These are phyloP conservation scores for Parastagonospora avenae DNA, from an alignment of 2,329 filamentous ascomycete species.

Conservation along the genomic window DNA sequence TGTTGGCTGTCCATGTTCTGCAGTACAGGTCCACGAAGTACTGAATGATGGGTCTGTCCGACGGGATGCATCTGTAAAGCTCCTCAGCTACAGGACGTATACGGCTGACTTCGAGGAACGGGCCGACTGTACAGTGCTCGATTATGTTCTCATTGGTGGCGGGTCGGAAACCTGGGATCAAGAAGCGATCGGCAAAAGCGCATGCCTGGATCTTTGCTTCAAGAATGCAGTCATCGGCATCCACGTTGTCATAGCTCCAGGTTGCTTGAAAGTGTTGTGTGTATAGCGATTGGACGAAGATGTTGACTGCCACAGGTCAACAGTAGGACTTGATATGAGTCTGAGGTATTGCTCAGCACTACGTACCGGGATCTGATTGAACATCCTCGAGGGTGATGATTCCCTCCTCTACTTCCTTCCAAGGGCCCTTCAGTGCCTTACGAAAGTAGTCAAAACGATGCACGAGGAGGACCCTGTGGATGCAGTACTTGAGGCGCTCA, in stretches of 20 bases:
- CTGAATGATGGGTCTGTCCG: no score
- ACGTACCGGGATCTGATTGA: no score
- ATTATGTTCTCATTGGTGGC: no score
- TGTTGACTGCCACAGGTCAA: neutral
- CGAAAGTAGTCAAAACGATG: conserved; percentile 20
- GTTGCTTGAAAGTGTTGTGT: neutral
- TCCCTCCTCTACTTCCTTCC: conserved; percentile 11
- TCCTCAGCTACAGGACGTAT: no score
- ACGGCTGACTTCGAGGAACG: no score
- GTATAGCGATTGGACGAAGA: neutral
- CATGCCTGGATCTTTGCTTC: neutral
- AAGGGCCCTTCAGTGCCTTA: conserved; percentile 12
- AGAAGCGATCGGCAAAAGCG: neutral
- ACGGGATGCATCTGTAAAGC: no score
- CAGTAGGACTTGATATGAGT: neutral
- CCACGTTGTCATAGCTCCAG: neutral
- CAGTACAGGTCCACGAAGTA: no score
- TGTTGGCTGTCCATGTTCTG: no score
- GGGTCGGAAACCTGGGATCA: neutral
- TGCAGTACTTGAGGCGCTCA: no score
- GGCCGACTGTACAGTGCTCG: no score
- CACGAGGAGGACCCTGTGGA: conserved; percentile 7
- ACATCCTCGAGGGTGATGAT: conserved; percentile 5
- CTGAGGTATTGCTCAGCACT: no score
- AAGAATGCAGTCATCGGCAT: neutral